These are phyloP conservation scores for Phlebopus sp. DNA, from an alignment of 1,284 basidiomycete genomes.

Conservation along the genomic window DNA sequence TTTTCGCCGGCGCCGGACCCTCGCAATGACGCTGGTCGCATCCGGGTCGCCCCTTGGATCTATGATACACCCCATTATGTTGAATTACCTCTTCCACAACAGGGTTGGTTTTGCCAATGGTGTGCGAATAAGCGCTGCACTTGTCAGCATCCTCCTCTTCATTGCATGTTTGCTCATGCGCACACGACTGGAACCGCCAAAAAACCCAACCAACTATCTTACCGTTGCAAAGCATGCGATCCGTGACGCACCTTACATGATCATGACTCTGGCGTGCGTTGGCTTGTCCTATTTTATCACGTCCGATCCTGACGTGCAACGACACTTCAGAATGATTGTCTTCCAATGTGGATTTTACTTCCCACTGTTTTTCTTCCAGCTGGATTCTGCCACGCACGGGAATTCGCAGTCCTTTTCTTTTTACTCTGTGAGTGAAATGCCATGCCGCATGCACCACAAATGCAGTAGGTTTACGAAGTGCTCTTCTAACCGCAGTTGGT, in stretches of 20 bases:
- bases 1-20: conserved; percentile 30
- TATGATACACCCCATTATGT: conserved; percentile 36
- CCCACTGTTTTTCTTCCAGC: conserved; percentile 31
- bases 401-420: conserved; percentile 30
- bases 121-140: conserved; percentile 31
- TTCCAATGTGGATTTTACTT: conserved; percentile 18
- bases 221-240: conserved; percentile 15
- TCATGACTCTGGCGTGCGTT: conserved; percentile 22
- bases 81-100: conserved; percentile 37
- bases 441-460: not conserved
- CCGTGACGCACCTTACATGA: conserved; percentile 22
- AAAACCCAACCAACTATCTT: conserved; percentile 17
- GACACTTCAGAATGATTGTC: conserved; percentile 15
- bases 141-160: conserved; percentile 27
- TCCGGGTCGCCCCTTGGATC: conserved; percentile 35
- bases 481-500: conserved; percentile 18
- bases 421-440: conserved; percentile 23
- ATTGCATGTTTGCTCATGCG: conserved; percentile 28
- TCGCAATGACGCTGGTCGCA: conserved; percentile 34
- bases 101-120: conserved; percentile 27
- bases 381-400: conserved; percentile 26
- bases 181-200: conserved; percentile 26
- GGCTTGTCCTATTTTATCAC: not conserved
- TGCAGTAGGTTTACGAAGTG: not conserved
- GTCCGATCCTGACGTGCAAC: not conserved